phyloP scores from a whole-genome alignment of 371 early-diverging fungal species.

The Umbelopsis sp. region DNA sequence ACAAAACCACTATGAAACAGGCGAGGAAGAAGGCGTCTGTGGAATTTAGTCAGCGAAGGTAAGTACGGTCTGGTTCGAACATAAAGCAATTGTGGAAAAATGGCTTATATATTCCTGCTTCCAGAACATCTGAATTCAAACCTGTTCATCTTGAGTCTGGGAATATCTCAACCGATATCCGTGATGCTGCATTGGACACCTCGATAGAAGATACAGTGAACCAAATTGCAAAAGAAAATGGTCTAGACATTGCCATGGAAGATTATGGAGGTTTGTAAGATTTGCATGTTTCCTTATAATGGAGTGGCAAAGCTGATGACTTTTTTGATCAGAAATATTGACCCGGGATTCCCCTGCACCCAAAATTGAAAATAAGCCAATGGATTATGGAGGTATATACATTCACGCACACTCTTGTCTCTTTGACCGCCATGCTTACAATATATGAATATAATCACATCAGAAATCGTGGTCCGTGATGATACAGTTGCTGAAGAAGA shows the following conservation, averaged over 20 bases:
- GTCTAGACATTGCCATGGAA: not conserved
- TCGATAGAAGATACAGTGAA: not conserved
- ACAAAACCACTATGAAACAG: not conserved
- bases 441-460: not conserved
- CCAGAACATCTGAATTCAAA: constrained; percentile 1
- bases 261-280: not conserved
- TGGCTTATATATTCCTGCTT: not conserved
- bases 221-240: not conserved
- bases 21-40: not conserved
- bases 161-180: not conserved
- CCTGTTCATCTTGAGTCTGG: constrained; percentile 6
- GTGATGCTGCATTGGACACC: not conserved
- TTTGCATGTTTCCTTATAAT: no score
- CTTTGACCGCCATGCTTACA: no score
- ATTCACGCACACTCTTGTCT: no score
- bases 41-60: not conserved
- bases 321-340: not conserved
- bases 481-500: not conserved
- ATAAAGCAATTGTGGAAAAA: not conserved
- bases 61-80: not conserved
- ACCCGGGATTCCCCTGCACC: not conserved
- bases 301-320: no score
- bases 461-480: not conserved
- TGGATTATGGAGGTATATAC: no score
- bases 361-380: not conserved